Percentiles rank a stretch among this genome's conserved stretches.
Evolutionary conservation across 78 protist species (phyloP).

Genomic region (Pelomyxa schiedti): DNA sequence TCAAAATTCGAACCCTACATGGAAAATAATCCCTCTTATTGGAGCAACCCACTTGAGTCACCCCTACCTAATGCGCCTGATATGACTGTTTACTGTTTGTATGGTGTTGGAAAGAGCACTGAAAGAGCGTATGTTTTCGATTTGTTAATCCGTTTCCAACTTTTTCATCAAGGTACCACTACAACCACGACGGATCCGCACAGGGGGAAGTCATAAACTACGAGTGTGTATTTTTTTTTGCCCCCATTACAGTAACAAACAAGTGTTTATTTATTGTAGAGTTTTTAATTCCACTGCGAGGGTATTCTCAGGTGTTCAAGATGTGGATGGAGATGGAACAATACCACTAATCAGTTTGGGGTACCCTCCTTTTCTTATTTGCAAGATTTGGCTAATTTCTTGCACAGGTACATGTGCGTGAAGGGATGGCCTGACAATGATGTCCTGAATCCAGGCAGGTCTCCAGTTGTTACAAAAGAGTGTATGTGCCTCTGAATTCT

Average conservation of each 20-base stretch:
- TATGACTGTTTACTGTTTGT: slow-evolving; percentile 5
- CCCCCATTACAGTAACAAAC: neutral
- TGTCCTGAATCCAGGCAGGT: no score
- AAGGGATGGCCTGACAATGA: no score
- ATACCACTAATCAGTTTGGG: slow-evolving; percentile 19
- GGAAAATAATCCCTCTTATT: no score
- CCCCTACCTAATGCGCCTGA: slow-evolving; percentile 12
- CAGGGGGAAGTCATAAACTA: neutral
- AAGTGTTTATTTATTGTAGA: no score
- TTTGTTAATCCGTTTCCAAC: neutral
- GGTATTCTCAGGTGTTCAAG: neutral
- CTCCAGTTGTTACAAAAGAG: no score
- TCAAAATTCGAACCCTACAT: no score
- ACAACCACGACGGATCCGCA: neutral
- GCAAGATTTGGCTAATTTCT: no score
- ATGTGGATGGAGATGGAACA: slow-evolving; percentile 15
- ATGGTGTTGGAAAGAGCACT: slow-evolving; percentile 11
- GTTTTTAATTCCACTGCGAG: no score
- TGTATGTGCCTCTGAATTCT: no score
- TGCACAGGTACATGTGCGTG: no score
- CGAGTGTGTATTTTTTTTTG: neutral
- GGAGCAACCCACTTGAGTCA: slow-evolving; percentile 10
- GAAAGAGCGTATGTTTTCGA: neutral
- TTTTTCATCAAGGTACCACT: neutral
- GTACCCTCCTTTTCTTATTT: no score